A percentile compares a stretch with the other conserved stretches of the same genome.
phyloP scores from a whole-genome alignment of 208 protist species.

The Strigomonas culicis region DNA sequence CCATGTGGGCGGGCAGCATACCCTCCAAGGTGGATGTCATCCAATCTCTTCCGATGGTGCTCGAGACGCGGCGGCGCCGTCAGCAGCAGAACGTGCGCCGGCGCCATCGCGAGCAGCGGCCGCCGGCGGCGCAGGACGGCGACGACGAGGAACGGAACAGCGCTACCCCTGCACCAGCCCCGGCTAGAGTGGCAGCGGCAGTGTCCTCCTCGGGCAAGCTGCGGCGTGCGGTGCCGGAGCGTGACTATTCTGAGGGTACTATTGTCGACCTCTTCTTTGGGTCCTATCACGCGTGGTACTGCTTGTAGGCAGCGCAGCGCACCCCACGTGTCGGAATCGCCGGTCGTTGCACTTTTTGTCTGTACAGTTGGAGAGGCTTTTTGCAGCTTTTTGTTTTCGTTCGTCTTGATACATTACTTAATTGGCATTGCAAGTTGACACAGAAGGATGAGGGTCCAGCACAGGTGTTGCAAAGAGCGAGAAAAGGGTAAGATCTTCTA shows the following conservation, averaged over 20 bases:
- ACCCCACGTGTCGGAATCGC: too few species aligned
- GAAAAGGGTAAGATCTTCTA: too few species aligned
- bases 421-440: too few species aligned
- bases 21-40: slow-evolving; percentile 29
- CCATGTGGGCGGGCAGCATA: slow-evolving; percentile 32
- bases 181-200: not conserved
- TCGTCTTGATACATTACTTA: too few species aligned
- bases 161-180: not conserved
- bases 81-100: slow-evolving; percentile 25
- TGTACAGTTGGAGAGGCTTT: too few species aligned
- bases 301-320: slow-evolving; percentile 24
- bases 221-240: not conserved
- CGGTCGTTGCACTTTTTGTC: too few species aligned
- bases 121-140: not conserved
- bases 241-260: slow-evolving; percentile 22
- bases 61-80: slow-evolving; percentile 25
- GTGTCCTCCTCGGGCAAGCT: not conserved
- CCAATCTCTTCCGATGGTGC: slow-evolving; percentile 21
- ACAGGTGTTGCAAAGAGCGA: too few species aligned
- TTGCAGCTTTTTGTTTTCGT: too few species aligned
- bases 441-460: too few species aligned
- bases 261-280: slow-evolving; percentile 36
- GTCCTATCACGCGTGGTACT: slow-evolving; percentile 48
- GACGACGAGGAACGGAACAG: not conserved
- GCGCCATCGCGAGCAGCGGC: slow-evolving; percentile 2